phyloP scores from a whole-genome alignment of 1,139 yeast genomes.

The Zygosaccharomyces pseudobailii region DNA sequence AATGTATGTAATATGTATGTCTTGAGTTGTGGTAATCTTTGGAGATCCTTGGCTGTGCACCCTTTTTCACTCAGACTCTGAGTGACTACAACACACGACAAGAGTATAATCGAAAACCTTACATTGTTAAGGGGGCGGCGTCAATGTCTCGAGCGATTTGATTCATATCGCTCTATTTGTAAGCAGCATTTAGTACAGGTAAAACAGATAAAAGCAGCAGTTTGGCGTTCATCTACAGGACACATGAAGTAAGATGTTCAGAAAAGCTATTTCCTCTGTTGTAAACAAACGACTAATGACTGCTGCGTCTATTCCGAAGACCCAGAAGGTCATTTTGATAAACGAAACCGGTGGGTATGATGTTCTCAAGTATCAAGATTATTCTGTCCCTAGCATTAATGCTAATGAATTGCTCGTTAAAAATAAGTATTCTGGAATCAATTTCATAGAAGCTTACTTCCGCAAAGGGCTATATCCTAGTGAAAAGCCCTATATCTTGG shows the following conservation, averaged over 20 bases:
- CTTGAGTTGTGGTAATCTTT: neutral
- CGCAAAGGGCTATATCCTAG: constrained; percentile 70
- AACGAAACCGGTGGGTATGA: constrained; percentile 53
- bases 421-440: constrained; percentile 71
- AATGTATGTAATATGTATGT: neutral
- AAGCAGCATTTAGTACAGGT: neutral
- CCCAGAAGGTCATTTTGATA: constrained; percentile 56
- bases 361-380: constrained; percentile 48
- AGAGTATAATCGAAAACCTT: neutral
- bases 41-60: neutral
- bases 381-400: constrained; percentile 53
- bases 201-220: neutral
- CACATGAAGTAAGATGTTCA: neutral
- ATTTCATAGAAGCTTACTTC: constrained; percentile 78
- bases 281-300: constrained; percentile 1
- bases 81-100: neutral
- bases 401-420: constrained; percentile 60
- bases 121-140: neutral
- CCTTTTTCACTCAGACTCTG: neutral
- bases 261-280: neutral
- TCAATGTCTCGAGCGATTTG: neutral
- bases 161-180: neutral
- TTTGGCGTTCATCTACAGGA: too few relatives aligned
- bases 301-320: constrained; percentile 42
- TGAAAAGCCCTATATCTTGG: constrained; percentile 57